These are phyloP conservation scores for Prunus fruticosa DNA, from an alignment of 306 rosid species.

Conservation along the genomic window DNA sequence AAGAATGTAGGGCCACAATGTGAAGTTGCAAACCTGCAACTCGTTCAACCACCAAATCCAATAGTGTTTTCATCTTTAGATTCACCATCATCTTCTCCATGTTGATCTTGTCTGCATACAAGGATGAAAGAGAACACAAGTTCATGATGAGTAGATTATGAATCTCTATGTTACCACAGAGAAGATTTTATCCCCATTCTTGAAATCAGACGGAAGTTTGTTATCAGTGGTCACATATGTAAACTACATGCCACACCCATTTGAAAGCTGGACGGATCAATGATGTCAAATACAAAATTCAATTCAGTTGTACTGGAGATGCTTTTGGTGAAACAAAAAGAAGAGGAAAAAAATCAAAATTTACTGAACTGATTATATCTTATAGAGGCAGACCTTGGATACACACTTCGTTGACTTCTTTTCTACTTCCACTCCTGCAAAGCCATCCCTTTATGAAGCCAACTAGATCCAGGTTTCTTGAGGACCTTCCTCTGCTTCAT, in stretches of 20 bases:
- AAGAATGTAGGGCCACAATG: neutral
- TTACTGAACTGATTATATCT: neutral
- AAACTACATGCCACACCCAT: neutral
- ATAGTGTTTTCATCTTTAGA: neutral
- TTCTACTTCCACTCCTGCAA: slow-evolving; percentile 12
- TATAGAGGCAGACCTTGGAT: neutral
- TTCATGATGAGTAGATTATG: neutral
- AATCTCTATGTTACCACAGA: neutral
- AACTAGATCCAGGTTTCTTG: slow-evolving; percentile 53
- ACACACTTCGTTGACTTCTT: neutral
- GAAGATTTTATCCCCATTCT: neutral
- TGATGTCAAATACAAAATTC: neutral
- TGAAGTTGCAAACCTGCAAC: neutral
- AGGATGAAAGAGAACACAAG: neutral
- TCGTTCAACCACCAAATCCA: neutral
- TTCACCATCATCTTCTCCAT: neutral
- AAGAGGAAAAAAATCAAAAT: neutral
- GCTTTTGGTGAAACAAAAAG: neutral
- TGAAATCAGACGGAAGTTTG: neutral
- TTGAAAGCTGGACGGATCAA: neutral
- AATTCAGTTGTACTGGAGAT: neutral
- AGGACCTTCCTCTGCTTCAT: slow-evolving; percentile 51
- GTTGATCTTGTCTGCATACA: neutral
- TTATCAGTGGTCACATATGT: neutral
- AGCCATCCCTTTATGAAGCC: slow-evolving; percentile 32